Percentiles rank a stretch among this genome's conserved stretches.
These are phyloP conservation scores for Pseudocercospora musae DNA, from an alignment of 2,329 filamentous ascomycete species.

Conservation along the genomic window DNA sequence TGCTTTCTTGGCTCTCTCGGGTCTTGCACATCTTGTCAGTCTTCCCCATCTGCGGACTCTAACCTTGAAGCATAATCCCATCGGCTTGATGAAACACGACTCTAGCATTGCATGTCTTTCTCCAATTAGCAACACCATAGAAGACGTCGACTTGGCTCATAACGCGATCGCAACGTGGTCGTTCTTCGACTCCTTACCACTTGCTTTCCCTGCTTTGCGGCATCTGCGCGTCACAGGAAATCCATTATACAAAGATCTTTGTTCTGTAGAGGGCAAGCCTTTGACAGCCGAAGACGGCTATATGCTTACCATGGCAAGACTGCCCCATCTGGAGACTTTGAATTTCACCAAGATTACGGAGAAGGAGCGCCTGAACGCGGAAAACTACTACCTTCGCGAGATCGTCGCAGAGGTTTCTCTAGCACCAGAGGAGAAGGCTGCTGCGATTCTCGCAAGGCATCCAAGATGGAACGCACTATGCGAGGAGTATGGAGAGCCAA, in stretches of 20 bases:
- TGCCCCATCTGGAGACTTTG: slow-evolving; percentile 64
- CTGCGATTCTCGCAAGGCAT: slow-evolving; percentile 60
- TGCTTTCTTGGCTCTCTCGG: slow-evolving; percentile 57
- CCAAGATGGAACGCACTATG: slow-evolving; percentile 73
- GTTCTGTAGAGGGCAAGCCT: slow-evolving; percentile 39
- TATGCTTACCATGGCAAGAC: slow-evolving; percentile 79
- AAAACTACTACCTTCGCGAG: slow-evolving; percentile 86
- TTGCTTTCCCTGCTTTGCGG: slow-evolving; percentile 67
- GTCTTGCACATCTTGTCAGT: slow-evolving; percentile 58
- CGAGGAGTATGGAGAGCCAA: slow-evolving; percentile 68
- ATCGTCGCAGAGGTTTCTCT: slow-evolving; percentile 72
- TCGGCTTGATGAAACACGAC: slow-evolving; percentile 45
- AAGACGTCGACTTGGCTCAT: slow-evolving; percentile 45
- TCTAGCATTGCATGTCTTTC: background rate
- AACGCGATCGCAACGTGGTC: slow-evolving; percentile 58
- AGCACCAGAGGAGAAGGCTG: slow-evolving; percentile 50
- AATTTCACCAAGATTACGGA: slow-evolving; percentile 68
- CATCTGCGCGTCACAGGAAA: slow-evolving; percentile 81
- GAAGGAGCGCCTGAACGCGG: slow-evolving; percentile 79
- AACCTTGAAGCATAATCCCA: slow-evolving; percentile 71
- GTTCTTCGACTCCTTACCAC: slow-evolving; percentile 67
- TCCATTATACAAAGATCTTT: slow-evolving; percentile 68
- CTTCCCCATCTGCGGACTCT: slow-evolving; percentile 53
- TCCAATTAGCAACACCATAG: slow-evolving; percentile 35
- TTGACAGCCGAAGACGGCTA: slow-evolving; percentile 72